A percentile compares a stretch with the other conserved stretches of the same genome.
Evolutionary conservation across 1,139 yeast species (phyloP).

Genomic region (Saccharomyces hybrid): DNA sequence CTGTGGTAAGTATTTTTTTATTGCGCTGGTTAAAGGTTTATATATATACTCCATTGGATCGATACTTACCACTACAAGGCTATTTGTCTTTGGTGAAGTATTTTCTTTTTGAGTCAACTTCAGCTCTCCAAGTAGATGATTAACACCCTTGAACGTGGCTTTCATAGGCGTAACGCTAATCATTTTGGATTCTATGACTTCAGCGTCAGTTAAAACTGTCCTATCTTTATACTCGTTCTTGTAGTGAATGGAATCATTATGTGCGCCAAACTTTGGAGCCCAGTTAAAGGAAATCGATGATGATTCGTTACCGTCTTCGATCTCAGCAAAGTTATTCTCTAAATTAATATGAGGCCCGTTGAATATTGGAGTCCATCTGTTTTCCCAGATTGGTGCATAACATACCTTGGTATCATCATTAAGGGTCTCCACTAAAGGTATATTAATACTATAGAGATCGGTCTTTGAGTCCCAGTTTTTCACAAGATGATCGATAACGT

Average conservation of each 20-base stretch:
- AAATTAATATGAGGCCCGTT: constrained; percentile 25
- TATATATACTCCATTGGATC: constrained; percentile 47
- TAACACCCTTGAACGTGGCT: constrained; percentile 58
- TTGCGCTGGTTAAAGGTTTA: constrained; percentile 44
- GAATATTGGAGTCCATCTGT: constrained; percentile 68
- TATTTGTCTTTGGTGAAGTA: constrained; percentile 1
- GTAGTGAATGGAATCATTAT: constrained; percentile 50
- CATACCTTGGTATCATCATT: constrained; percentile 50
- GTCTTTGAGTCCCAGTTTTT: constrained; percentile 48
- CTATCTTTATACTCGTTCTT: background rate
- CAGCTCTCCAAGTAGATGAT: constrained; percentile 54
- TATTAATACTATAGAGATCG: constrained; percentile 76
- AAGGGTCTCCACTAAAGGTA: constrained; percentile 58
- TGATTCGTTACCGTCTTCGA: constrained; percentile 38
- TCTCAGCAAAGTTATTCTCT: constrained; percentile 35
- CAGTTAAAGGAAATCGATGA: constrained; percentile 54
- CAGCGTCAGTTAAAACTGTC: constrained; percentile 31
- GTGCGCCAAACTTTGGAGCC: constrained; percentile 74
- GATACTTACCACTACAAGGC: constrained; percentile 24
- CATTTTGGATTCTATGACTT: constrained; percentile 41
- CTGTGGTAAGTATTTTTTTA: constrained; percentile 32
- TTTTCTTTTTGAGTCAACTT: constrained; percentile 20
- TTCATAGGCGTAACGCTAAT: constrained; percentile 75
- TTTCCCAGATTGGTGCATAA: constrained; percentile 71
- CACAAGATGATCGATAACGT: constrained; percentile 52